Conservation (phyloP, 2,329 filamentous ascomycete species). For the Ophiostoma sp. region DNA sequence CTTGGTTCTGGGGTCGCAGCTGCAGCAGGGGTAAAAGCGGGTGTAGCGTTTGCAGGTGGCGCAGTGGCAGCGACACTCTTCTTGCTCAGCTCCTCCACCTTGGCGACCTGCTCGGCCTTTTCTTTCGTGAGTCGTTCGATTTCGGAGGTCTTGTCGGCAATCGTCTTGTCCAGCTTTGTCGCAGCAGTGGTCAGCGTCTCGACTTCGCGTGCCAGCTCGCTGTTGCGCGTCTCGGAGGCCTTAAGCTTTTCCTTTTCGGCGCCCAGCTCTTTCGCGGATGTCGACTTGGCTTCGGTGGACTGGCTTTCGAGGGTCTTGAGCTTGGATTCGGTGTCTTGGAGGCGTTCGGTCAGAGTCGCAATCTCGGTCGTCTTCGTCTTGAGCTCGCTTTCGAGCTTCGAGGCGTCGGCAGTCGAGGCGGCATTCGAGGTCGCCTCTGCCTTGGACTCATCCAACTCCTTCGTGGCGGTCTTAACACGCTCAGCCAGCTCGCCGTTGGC, state of each 20-base stretch:
- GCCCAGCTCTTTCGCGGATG: slow-evolving; percentile 38
- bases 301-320: slow-evolving; percentile 47
- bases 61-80: neutral
- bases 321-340: slow-evolving; percentile 47
- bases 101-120: slow-evolving; percentile 20
- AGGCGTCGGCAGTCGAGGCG: neutral
- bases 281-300: slow-evolving; percentile 37
- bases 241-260: slow-evolving; percentile 39
- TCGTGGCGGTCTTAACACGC: slow-evolving; percentile 66
- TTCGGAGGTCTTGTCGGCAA: slow-evolving; percentile 47
- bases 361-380: slow-evolving; percentile 52
- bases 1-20: slow-evolving; percentile 26
- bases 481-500: slow-evolving; percentile 65
- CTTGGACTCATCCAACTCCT: slow-evolving; percentile 51
- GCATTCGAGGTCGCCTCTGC: neutral
- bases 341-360: slow-evolving; percentile 50
- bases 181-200: slow-evolving; percentile 41
- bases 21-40: slow-evolving; percentile 9
- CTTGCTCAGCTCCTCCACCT: slow-evolving; percentile 23
- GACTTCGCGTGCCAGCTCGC: slow-evolving; percentile 46
- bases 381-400: slow-evolving; percentile 42
- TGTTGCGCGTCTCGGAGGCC: slow-evolving; percentile 38
- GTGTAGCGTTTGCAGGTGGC: slow-evolving; percentile 3
- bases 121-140: slow-evolving; percentile 44
- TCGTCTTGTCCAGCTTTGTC: slow-evolving; percentile 46